Conservation (phyloP, 1,139 yeast species). For the Candida sojae region DNA sequence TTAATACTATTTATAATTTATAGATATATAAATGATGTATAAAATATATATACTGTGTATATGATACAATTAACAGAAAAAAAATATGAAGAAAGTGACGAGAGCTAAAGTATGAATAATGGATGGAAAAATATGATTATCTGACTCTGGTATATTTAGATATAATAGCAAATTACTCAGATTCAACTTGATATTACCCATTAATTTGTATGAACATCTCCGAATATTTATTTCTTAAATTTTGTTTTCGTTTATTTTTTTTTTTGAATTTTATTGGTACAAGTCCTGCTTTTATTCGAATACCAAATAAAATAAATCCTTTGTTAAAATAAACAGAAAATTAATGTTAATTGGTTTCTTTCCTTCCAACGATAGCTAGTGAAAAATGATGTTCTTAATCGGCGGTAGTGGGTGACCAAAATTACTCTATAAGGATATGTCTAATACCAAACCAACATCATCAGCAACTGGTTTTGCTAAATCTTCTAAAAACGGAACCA, state of each 20-base stretch:
- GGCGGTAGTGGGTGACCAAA: background rate
- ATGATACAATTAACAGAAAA: background rate
- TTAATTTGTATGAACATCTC: no score
- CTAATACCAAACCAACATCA: slow-evolving; percentile 83
- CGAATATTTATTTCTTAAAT: no score
- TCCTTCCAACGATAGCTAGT: no score
- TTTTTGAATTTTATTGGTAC: background rate
- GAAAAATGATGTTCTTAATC: no score
- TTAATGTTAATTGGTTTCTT: no score
- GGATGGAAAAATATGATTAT: background rate
- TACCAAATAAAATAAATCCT: background rate
- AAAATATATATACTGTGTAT: background rate
- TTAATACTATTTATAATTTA: slow-evolving; percentile 1
- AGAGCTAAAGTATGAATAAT: no score
- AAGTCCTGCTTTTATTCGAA: background rate
- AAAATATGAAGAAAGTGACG: background rate
- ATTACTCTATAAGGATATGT: slow-evolving; percentile 49
- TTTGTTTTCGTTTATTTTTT: no score
- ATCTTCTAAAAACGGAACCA: slow-evolving; percentile 89
- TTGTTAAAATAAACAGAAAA: background rate
- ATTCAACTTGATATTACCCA: background rate
- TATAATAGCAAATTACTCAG: background rate
- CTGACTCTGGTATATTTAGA: background rate
- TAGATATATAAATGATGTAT: slow-evolving; percentile 1
- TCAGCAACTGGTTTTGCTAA: slow-evolving; percentile 67